These are phyloP conservation scores for Withania somnifera DNA, from an alignment of 305 asterid species.

Conservation along the genomic window DNA sequence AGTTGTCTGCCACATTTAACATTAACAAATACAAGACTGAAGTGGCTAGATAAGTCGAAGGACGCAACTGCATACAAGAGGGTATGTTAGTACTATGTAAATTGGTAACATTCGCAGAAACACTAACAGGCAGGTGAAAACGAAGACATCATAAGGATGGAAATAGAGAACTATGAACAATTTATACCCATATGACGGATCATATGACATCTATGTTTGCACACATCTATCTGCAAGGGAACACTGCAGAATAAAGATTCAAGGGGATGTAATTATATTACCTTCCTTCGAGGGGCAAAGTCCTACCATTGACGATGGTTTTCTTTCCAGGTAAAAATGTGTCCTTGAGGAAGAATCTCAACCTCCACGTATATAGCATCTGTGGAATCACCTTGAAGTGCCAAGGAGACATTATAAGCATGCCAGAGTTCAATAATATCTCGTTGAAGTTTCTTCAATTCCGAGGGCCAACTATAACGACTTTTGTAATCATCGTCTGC, in stretches of 20 bases:
- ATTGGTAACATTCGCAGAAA: background rate
- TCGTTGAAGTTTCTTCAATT: slow-evolving; percentile 45
- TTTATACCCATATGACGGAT: background rate
- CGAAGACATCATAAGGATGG: background rate
- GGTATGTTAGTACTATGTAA: background rate
- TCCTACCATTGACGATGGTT: slow-evolving; percentile 25
- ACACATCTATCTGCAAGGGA: background rate
- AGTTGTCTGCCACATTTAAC: background rate
- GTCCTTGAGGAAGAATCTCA: slow-evolving; percentile 39
- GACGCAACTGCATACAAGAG: background rate
- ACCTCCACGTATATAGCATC: slow-evolving; percentile 71
- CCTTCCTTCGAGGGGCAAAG: slow-evolving; percentile 13
- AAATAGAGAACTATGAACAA: background rate
- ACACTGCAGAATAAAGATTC: slow-evolving; percentile 27
- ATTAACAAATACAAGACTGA: background rate
- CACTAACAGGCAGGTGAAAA: background rate
- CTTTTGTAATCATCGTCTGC: slow-evolving; percentile 11
- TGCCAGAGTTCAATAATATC: slow-evolving; percentile 50
- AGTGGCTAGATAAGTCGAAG: background rate
- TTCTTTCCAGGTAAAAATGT: slow-evolving; percentile 33
- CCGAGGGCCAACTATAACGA: slow-evolving; percentile 33
- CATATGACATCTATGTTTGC: background rate
- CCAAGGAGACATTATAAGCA: slow-evolving; percentile 47
- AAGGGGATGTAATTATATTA: slow-evolving; percentile 27
- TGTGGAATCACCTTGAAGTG: slow-evolving; percentile 48